Evolutionary conservation across 129 eudicot genomes (phyloP).

Genomic region (Arctium lappa): DNA sequence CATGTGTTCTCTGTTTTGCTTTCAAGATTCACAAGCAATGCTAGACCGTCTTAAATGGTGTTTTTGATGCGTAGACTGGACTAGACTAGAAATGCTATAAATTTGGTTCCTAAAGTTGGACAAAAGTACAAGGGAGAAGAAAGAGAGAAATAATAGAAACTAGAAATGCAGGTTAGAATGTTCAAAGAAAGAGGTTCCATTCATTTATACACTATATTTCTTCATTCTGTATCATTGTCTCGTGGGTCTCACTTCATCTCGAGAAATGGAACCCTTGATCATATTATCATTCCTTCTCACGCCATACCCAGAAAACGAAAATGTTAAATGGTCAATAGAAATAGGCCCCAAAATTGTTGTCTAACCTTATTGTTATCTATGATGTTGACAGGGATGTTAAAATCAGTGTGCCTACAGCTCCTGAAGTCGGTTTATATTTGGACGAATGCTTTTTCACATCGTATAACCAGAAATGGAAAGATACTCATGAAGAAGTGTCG

Average conservation of each 20-base stretch:
- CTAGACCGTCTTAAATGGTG: not conserved
- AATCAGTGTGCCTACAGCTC: slow-evolving; percentile 87
- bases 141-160: not conserved
- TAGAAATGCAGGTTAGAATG: not conserved
- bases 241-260: not conserved
- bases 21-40: not conserved
- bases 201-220: not conserved
- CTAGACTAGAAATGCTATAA: not conserved
- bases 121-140: not conserved
- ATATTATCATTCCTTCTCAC: not conserved
- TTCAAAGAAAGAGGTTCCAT: not conserved
- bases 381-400: slow-evolving; percentile 53
- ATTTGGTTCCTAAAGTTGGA: not conserved
- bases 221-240: not conserved
- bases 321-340: not conserved
- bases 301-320: not conserved
- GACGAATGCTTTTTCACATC: slow-evolving; percentile 93
- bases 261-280: not conserved
- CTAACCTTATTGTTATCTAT: not conserved
- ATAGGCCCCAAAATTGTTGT: not conserved
- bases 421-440: slow-evolving; percentile 88
- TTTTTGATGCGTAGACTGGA: not conserved
- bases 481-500: slow-evolving; percentile 74
- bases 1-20: not conserved
- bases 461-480: slow-evolving; percentile 73